A percentile compares a stretch with the other conserved stretches of the same genome.
phyloP scores from a whole-genome alignment of 164 flowering plant genomes.

The Dillenia turbinata region DNA sequence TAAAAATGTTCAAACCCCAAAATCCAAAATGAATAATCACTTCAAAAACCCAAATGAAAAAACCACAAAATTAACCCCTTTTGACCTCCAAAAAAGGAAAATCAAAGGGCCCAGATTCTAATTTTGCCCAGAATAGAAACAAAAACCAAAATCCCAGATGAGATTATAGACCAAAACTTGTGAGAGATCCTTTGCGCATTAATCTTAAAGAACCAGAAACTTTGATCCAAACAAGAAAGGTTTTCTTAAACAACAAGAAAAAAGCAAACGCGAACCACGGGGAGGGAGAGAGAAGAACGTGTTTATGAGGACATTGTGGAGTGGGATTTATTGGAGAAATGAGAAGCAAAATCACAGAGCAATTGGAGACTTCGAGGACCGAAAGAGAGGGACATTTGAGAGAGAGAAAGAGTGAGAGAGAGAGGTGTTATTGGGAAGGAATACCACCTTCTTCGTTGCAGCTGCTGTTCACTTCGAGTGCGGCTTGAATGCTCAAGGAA shows the following conservation, averaged over 20 bases:
- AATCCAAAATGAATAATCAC: neutral
- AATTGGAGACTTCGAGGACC: slow-evolving; percentile 2
- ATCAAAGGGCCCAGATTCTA: no score
- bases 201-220: slow-evolving; percentile 42
- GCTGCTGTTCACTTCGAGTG: no score
- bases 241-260: slow-evolving; percentile 14
- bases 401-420: neutral
- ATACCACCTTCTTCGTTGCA: no score
- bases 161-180: no score
- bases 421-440: no score
- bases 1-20: slow-evolving; percentile 1
- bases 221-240: slow-evolving; percentile 43
- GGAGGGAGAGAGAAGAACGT: slow-evolving; percentile 1
- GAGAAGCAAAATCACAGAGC: slow-evolving; percentile 1
- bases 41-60: slow-evolving; percentile 17
- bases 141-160: no score
- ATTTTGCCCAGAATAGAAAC: no score
- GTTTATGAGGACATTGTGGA: neutral
- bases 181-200: slow-evolving; percentile 11
- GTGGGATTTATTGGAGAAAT: neutral
- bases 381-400: slow-evolving; percentile 8
- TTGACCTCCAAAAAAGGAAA: no score
- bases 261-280: slow-evolving; percentile 39
- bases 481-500: no score
- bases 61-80: slow-evolving; percentile 2